Evolutionary conservation across 2,329 filamentous ascomycete genomes (phyloP).

Genomic region (Myotisia sp.): DNA sequence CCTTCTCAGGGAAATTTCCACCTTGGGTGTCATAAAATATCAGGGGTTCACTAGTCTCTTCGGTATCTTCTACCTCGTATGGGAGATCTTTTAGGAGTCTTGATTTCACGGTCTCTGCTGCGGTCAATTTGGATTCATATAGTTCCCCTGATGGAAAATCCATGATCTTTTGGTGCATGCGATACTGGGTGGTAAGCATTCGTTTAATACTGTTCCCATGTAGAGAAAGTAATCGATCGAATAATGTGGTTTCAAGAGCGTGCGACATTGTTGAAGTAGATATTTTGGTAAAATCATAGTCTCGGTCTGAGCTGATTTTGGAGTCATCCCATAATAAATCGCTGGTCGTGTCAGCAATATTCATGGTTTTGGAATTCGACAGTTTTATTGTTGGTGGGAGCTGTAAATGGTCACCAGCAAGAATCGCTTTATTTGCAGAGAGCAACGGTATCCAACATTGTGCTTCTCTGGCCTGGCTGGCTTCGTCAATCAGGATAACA

Average conservation of each 20-base stretch:
- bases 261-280: constrained; percentile 24
- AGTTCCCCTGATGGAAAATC: constrained; percentile 78
- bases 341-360: constrained; percentile 12
- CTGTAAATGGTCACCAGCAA: constrained; percentile 89
- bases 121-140: constrained; percentile 68
- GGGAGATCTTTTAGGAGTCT: constrained; percentile 63
- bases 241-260: constrained; percentile 72
- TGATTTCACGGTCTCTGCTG: constrained; percentile 61
- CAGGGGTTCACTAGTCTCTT: constrained; percentile 75
- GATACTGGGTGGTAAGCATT: constrained; percentile 94
- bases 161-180: constrained; percentile 96
- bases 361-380: constrained; percentile 28
- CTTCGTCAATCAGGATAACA: constrained; percentile 90
- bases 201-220: constrained; percentile 76
- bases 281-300: constrained; percentile 10
- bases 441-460: constrained; percentile 93
- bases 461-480: constrained; percentile 85
- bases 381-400: constrained; percentile 91
- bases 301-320: constrained; percentile 27
- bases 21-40: constrained; percentile 96
- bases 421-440: constrained; percentile 64
- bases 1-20: constrained; percentile 74
- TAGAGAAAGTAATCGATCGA: constrained; percentile 69
- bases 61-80: constrained; percentile 62
- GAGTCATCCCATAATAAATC: constrained; percentile 28